phyloP scores from a whole-genome alignment of 805 yeast species.

The Candida sonorensis region DNA sequence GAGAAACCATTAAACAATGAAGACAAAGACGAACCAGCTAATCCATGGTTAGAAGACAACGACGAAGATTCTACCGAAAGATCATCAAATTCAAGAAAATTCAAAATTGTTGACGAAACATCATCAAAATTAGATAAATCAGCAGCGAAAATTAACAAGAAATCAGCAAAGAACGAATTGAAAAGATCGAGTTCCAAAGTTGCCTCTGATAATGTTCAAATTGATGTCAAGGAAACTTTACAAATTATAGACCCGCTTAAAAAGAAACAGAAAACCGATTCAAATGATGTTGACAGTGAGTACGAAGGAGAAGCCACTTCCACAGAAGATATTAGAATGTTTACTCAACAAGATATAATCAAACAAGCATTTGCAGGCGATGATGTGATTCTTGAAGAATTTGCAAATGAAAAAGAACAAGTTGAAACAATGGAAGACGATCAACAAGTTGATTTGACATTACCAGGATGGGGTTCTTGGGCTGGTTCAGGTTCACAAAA shows the following conservation, averaged over 20 bases:
- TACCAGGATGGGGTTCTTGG: conserved; percentile 99
- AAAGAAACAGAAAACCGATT: no score
- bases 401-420: conserved; percentile 67
- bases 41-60: conserved; percentile 44
- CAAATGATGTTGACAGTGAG: conserved; percentile 28
- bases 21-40: conserved; percentile 24
- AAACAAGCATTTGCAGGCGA: conserved; percentile 97
- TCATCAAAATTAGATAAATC: conserved; percentile 45
- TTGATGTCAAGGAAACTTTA: conserved; percentile 50
- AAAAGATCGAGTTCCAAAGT: conserved; percentile 29
- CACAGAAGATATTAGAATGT: conserved; percentile 40
- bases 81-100: conserved; percentile 33
- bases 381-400: conserved; percentile 71
- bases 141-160: conserved; percentile 37
- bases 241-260: conserved; percentile 44
- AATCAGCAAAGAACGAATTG: conserved; percentile 11
- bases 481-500: conserved; percentile 60
- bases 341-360: conserved; percentile 75
- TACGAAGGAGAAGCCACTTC: conserved; percentile 39
- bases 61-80: conserved; percentile 5
- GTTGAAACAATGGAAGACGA: conserved; percentile 75
- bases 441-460: conserved; percentile 72
- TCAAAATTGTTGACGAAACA: conserved; percentile 40
- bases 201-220: conserved; percentile 33
- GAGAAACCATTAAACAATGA: conserved; percentile 7